Evolutionary conservation across 1,284 basidiomycete genomes (phyloP), one percentile per base, ranked within the genome.

Genomic region (Mycena sp.): DNA sequence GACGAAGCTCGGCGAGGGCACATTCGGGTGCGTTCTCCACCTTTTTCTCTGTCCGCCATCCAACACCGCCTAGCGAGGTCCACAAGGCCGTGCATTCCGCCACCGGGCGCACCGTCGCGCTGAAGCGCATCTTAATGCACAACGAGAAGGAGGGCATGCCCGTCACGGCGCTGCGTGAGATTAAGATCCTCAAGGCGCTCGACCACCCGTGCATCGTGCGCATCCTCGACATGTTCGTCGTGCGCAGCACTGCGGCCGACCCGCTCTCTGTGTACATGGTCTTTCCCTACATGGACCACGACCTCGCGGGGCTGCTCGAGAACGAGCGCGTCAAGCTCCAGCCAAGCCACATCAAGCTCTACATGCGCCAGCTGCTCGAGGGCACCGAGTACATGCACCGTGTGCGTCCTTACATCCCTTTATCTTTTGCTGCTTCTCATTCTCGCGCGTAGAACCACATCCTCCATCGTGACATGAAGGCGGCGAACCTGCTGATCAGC

Each of bases 251-350:
- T 87, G 80, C 63, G 83, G 88, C 85, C 71, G 86, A 87, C 40
- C 86, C 90, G 45, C 84, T 95, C 40, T 98, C 91, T 9, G 93
- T 95, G 19, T 98, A 94, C 79, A 98, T 99, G 96, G 96, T 99
- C 32, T 99, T 99, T 74, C 97, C 97, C 0, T 99, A 98, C 79
- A 98, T 99, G 96, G 97, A 99, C 72, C 98, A 99, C 74, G 97
- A 99, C 78, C 87, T 99, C 25, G 96, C 96, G 12, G 98, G 98
- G 2, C 78, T 99, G 52, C 79, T 99, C 55, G 93, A 96, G 76
- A 98, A 98, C 74, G 91, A 93, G 56, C 86, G 92, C 40, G 94
- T 95, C 65, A 90, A 91, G 70, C 81, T 94, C 16, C 83, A 85
- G 49, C 89, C 90, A 35, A 94, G 91, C 70, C 88, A 94, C 64